phyloP scores from a whole-genome alignment of 306 rosid genomes.

The Carpinus fangiana region DNA sequence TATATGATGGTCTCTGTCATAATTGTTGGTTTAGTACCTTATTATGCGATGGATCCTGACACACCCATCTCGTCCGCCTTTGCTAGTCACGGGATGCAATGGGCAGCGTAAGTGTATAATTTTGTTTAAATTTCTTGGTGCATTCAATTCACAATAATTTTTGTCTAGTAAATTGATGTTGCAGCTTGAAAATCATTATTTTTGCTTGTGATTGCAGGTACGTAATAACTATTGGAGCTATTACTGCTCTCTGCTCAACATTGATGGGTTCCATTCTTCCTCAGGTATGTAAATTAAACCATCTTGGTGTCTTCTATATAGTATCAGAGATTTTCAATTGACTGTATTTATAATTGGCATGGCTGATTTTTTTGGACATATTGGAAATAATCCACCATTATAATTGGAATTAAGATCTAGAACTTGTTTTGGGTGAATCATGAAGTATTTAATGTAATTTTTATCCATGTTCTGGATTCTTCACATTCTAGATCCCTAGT shows the following conservation, averaged over 20 bases:
- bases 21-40: conserved; percentile 90
- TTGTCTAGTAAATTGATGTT: conserved; percentile 5
- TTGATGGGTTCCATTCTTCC: conserved; percentile 92
- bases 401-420: background rate
- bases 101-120: conserved; percentile 80
- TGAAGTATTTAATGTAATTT: background rate
- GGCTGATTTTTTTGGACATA: background rate
- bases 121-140: conserved; percentile 11
- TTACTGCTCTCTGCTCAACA: conserved; percentile 80
- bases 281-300: conserved; percentile 56
- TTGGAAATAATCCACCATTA: background rate
- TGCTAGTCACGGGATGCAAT: conserved; percentile 73
- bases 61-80: conserved; percentile 93
- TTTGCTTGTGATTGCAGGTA: conserved; percentile 56
- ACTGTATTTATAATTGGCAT: background rate
- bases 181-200: conserved; percentile 16
- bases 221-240: conserved; percentile 80
- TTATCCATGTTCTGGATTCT: background rate
- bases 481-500: background rate
- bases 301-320: background rate
- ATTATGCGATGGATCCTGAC: conserved; percentile 82
- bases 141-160: conserved; percentile 4
- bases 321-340: background rate
- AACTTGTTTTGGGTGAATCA: background rate
- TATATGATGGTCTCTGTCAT: conserved; percentile 86